phyloP scores from a whole-genome alignment of 495 filamentous ascomycete species.

The Letharia lupina region DNA sequence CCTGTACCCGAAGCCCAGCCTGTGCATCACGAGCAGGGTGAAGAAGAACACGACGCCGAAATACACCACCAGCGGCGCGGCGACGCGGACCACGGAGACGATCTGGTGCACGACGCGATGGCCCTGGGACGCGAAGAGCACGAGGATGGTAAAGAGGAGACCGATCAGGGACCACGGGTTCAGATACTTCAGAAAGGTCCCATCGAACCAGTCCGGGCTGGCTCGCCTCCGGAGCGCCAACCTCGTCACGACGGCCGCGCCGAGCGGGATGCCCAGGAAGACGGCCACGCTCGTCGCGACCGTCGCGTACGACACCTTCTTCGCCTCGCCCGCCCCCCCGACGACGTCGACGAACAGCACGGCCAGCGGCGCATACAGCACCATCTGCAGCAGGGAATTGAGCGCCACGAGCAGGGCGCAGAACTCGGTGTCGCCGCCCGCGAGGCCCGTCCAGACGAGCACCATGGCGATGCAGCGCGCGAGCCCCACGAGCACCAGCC shows the following conservation, averaged over 20 bases:
- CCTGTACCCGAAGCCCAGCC: constrained; percentile 64
- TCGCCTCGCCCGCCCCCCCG: constrained; percentile 26
- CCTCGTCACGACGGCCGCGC: constrained; percentile 68
- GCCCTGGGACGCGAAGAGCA: constrained; percentile 79
- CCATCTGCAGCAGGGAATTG: constrained; percentile 81
- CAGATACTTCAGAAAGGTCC: constrained; percentile 57
- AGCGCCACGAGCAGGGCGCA: constrained; percentile 86
- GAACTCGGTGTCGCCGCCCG: constrained; percentile 72
- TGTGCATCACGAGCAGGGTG: constrained; percentile 51
- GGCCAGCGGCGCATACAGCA: constrained; percentile 73
- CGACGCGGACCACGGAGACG: constrained; percentile 69
- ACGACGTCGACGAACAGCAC: constrained; percentile 72
- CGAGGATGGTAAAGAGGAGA: constrained; percentile 75
- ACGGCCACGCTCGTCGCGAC: constrained; percentile 75
- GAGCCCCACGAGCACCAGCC: constrained; percentile 69
- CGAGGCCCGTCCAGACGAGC: constrained; percentile 69
- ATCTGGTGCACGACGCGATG: constrained; percentile 74
- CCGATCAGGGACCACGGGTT: constrained; percentile 75
- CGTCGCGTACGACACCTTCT: constrained; percentile 55
- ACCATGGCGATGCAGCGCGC: constrained; percentile 84
- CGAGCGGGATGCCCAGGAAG: constrained; percentile 80
- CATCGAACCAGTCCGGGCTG: constrained; percentile 54
- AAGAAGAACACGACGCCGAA: constrained; percentile 64
- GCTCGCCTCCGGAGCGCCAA: constrained; percentile 48
- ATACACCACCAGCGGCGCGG: constrained; percentile 73